phyloP scores from a whole-genome alignment of 306 rosid species.

The Benincasa hispida region DNA sequence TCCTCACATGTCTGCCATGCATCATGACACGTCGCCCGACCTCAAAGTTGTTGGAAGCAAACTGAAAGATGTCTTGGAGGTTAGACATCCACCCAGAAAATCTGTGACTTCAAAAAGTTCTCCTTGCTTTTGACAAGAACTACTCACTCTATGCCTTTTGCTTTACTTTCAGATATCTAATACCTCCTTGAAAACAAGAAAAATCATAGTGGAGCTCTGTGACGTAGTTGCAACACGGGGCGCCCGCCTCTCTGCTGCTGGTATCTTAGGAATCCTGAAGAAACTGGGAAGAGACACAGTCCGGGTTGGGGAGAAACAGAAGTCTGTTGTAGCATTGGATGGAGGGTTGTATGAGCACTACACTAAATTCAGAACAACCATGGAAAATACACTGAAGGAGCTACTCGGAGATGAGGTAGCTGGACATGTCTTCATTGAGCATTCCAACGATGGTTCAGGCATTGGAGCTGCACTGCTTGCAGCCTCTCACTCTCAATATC shows the following conservation, averaged over 20 bases:
- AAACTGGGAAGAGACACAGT: slow-evolving; percentile 53
- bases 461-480: slow-evolving; percentile 87
- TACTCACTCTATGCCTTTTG: not conserved
- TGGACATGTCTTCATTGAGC: slow-evolving; percentile 30
- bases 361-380: slow-evolving; percentile 47
- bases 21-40: slow-evolving; percentile 71
- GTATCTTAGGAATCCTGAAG: slow-evolving; percentile 64
- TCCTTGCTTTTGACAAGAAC: not conserved
- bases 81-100: slow-evolving; percentile 8
- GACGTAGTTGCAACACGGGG: slow-evolving; percentile 73
- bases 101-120: not conserved
- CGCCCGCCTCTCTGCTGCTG: slow-evolving; percentile 85
- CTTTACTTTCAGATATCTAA: slow-evolving; percentile 39
- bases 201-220: slow-evolving; percentile 51
- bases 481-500: slow-evolving; percentile 66
- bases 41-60: slow-evolving; percentile 59
- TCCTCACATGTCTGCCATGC: slow-evolving; percentile 83
- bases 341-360: slow-evolving; percentile 92
- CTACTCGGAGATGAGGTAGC: slow-evolving; percentile 53
- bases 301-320: slow-evolving; percentile 28
- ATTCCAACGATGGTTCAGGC: slow-evolving; percentile 77
- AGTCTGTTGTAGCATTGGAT: slow-evolving; percentile 63
- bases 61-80: slow-evolving; percentile 73
- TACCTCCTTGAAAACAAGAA: slow-evolving; percentile 45
- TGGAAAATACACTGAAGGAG: slow-evolving; percentile 55